Conservation (phyloP, 2,329 filamentous ascomycete species). For the Phaeosphaeria sp. region DNA sequence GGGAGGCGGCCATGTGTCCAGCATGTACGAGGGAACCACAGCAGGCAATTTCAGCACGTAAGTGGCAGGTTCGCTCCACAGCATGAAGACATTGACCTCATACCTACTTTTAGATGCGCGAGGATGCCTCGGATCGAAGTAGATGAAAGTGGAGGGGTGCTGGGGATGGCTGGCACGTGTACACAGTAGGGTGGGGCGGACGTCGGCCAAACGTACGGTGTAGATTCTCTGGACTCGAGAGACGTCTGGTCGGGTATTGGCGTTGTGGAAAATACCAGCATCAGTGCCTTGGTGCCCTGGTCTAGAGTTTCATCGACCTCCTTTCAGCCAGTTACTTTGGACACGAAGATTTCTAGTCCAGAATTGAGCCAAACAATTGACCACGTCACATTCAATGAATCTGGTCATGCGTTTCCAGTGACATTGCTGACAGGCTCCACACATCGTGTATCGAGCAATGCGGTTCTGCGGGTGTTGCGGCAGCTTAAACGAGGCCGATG, state of each 20-base stretch:
- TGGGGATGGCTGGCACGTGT: not conserved
- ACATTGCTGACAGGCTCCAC: conserved; percentile 9
- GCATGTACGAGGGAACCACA: conserved; percentile 28
- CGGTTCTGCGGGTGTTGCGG: conserved; percentile 3
- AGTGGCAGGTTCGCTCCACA: not conserved
- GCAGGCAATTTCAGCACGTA: conserved; percentile 26
- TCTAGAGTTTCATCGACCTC: not conserved
- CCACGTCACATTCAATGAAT: not conserved
- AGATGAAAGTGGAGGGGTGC: conserved; percentile 18
- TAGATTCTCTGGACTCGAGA: not conserved
- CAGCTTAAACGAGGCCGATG: conserved; percentile 2
- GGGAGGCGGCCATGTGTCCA: conserved; percentile 29
- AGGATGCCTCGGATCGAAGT: conserved; percentile 32
- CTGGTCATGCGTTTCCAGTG: not conserved
- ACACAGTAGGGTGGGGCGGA: not conserved
- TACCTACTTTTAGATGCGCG: conserved; percentile 16
- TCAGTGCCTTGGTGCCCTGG: not conserved
- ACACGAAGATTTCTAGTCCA: not conserved
- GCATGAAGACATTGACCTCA: conserved; percentile 2
- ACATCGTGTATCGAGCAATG: conserved; percentile 4
- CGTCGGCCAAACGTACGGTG: conserved; percentile 4
- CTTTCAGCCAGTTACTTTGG: not conserved
- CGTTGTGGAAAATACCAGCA: not conserved
- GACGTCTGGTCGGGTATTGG: not conserved
- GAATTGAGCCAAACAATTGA: not conserved